These are phyloP conservation scores for Pseudozyma thailandica DNA, from an alignment of 1,284 basidiomycete species.

Conservation along the genomic window DNA sequence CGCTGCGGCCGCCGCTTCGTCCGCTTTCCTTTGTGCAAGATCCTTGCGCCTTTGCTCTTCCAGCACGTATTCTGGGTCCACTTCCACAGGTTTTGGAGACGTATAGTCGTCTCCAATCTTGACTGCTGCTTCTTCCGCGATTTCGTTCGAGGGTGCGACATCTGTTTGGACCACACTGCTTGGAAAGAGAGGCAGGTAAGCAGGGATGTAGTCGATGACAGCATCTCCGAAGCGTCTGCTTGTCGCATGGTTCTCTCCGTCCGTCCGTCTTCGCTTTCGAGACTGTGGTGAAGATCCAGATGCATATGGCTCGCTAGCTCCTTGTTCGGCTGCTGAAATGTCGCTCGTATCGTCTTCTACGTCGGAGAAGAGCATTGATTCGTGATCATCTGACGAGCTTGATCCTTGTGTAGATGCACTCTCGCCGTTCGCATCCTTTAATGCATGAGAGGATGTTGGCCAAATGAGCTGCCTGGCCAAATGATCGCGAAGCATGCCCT, in stretches of 20 bases:
- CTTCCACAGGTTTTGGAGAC: slow-evolving; percentile 22
- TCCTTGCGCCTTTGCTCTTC: slow-evolving; percentile 35
- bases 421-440: neutral
- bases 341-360: slow-evolving; percentile 19
- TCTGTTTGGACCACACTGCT: neutral
- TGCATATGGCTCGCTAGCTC: neutral
- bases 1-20: slow-evolving; percentile 36
- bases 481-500: slow-evolving; percentile 25
- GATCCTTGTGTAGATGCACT: slow-evolving; percentile 25
- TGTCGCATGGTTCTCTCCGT: neutral
- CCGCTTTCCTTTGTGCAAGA: slow-evolving; percentile 40
- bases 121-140: neutral
- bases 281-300: neutral
- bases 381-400: slow-evolving; percentile 17
- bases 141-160: neutral
- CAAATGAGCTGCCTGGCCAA: slow-evolving; percentile 28
- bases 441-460: slow-evolving; percentile 6
- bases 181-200: slow-evolving; percentile 38
- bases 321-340: neutral
- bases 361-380: slow-evolving; percentile 25
- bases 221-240: slow-evolving; percentile 24
- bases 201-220: slow-evolving; percentile 42
- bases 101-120: neutral
- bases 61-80: slow-evolving; percentile 39
- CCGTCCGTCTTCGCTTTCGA: slow-evolving; percentile 14